Evolutionary conservation across 2,329 filamentous ascomycete species (phyloP), one percentile per base, ranked within the genome.

Genomic region (Paecilomyces dactylethromorphus): DNA sequence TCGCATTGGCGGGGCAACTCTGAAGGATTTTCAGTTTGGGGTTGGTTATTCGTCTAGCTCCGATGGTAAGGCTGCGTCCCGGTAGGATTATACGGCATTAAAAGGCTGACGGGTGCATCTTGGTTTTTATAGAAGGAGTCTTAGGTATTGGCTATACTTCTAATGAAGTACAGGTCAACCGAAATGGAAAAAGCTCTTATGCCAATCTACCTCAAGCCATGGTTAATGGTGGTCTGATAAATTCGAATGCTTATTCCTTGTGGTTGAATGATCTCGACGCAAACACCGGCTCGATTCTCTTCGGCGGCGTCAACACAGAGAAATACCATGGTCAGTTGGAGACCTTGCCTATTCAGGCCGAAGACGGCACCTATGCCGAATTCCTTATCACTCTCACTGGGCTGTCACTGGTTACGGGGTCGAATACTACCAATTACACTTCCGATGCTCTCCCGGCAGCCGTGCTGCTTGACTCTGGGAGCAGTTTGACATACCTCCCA

Each of bases 81-180:
- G 2, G 1, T 32, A 12, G n/a, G 15, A 35, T 21, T 7, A 15
- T 24, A 3, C 10, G 4, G 6, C 24, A 4, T 31, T 0, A 18
- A 3, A 54, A 35, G 54, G 54, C 54, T 21, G 35, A 66, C 54
- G 10, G 29, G 52, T 58, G 33, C 53, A 15, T 53, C 29, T 21
- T 39, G 26, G 55, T 24, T 55, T 15, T 13, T 51, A 61, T 74
- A 56, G 84, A 95, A 71, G 90, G 90, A 45, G 91, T 97, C 50
- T 74, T 97, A 21, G 92, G 92, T 18, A 88, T 97, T 61, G 92
- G 92, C 6, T 97, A 96, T 71, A 71, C 82, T 0, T 72, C 81
- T 63, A 94, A 95, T 71, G 92, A 97, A 75, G 69, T 68, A n/a
- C 64, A 69, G 51, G 68, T 89, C 53, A 81, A 81, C 56, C 62